A percentile compares a stretch with the other conserved stretches of the same genome.
Evolutionary conservation across 1,139 yeast species (phyloP).

Genomic region (Taphrina confusa): DNA sequence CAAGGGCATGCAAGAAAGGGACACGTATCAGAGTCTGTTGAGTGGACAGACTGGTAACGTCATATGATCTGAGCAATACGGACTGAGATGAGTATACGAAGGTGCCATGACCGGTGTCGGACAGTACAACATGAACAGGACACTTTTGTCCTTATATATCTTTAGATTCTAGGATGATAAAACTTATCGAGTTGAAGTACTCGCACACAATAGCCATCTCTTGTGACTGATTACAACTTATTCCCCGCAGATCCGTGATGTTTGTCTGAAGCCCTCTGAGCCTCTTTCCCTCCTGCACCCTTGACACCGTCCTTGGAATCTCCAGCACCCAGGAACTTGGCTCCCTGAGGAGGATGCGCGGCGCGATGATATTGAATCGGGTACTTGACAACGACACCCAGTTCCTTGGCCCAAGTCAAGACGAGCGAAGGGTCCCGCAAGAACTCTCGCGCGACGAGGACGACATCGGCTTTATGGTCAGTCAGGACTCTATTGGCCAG

Average conservation of each 20-base stretch:
- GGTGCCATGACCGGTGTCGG: no score
- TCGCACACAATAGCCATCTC: no score
- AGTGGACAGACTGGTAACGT: slow-evolving; percentile 20
- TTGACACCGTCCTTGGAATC: slow-evolving; percentile 1
- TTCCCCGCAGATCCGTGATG: slow-evolving; percentile 20
- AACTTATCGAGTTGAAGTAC: no score
- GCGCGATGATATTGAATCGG: slow-evolving; percentile 51
- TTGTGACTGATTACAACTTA: slow-evolving; percentile 2
- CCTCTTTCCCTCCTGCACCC: slow-evolving; percentile 24
- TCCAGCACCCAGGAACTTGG: slow-evolving; percentile 25
- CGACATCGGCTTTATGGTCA: slow-evolving; percentile 53
- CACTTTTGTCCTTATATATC: no score
- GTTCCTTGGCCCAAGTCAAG: slow-evolving; percentile 55
- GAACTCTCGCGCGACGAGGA: slow-evolving; percentile 53
- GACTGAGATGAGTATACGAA: no score
- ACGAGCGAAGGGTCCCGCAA: slow-evolving; percentile 56
- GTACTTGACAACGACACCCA: slow-evolving; percentile 51
- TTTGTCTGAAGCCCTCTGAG: slow-evolving; percentile 17
- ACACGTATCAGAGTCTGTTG: slow-evolving; percentile 20
- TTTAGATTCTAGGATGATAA: no score
- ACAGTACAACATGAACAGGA: no score
- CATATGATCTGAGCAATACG: not conserved
- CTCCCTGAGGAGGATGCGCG: slow-evolving; percentile 28
- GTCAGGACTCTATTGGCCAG: slow-evolving; percentile 51
- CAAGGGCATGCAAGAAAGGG: slow-evolving; percentile 21